These are phyloP conservation scores for Ilex aquifolium DNA, from an alignment of 257 asterid genomes.

Conservation along the genomic window DNA sequence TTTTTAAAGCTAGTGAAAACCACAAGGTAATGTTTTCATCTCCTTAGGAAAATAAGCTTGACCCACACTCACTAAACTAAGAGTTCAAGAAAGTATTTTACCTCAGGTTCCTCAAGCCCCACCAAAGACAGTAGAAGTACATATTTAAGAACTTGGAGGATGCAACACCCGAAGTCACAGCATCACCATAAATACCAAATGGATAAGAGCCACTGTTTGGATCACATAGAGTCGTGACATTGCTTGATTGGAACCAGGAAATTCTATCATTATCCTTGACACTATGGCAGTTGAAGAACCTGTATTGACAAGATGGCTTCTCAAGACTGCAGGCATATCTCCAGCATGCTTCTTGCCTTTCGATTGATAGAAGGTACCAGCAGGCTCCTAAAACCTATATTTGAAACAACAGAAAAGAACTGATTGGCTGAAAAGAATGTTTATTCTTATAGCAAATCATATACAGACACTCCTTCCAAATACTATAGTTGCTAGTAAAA, in stretches of 20 bases:
- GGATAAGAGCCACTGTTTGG: conserved; percentile 47
- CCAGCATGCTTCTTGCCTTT: conserved; percentile 98
- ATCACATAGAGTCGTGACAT: conserved; percentile 50
- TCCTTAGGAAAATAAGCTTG: too few relatives aligned
- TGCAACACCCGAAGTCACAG: conserved; percentile 58
- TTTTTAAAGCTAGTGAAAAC: too few relatives aligned
- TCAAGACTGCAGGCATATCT: conserved; percentile 56
- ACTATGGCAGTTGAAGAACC: conserved; percentile 58
- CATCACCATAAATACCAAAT: conserved; percentile 83
- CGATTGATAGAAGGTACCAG: conserved; percentile 87
- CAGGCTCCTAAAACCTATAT: conserved; percentile 81
- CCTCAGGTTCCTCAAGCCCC: conserved; percentile 96
- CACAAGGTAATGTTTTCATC: too few relatives aligned
- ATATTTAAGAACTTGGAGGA: conserved; percentile 66
- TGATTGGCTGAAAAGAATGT: too few relatives aligned
- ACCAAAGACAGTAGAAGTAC: conserved; percentile 93
- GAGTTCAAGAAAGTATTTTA: conserved; percentile 12
- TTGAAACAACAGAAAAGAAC: background rate
- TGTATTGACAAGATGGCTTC: conserved; percentile 38
- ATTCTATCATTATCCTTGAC: conserved; percentile 36
- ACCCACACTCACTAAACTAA: too few relatives aligned
- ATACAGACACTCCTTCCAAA: too few relatives aligned
- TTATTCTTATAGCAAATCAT: too few relatives aligned
- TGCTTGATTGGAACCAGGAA: conserved; percentile 68
- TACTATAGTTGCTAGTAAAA: too few relatives aligned